Conservation (phyloP, 2,329 filamentous ascomycete genomes). For the Fragosphaeria purpurea region DNA sequence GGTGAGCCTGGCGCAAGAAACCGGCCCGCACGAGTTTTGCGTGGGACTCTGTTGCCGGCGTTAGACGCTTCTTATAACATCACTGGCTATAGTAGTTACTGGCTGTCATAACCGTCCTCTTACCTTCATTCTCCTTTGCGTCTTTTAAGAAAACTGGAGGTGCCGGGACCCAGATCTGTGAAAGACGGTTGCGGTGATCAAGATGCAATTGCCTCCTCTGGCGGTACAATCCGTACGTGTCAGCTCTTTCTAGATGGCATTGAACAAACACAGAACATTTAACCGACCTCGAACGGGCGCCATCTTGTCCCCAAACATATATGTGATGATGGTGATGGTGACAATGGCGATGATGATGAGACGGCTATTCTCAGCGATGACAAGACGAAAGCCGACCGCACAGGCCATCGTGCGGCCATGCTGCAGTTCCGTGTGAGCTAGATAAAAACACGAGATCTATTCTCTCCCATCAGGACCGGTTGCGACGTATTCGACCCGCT, state of each 20-base stretch:
- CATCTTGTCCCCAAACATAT: neutral
- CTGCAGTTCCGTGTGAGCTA: neutral
- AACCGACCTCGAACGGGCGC: neutral
- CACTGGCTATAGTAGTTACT: no score
- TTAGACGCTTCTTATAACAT: no score
- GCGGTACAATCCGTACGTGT: no score
- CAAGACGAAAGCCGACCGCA: neutral
- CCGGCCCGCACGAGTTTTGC: conserved; percentile 60
- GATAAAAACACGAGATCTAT: no score
- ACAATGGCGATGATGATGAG: neutral
- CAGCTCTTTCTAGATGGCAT: no score
- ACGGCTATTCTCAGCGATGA: neutral
- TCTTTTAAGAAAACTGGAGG: conserved; percentile 46
- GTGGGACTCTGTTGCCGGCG: conserved; percentile 43
- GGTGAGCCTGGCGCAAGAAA: conserved; percentile 67
- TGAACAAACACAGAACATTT: no score
- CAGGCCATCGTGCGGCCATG: neutral
- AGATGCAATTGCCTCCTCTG: conserved; percentile 11
- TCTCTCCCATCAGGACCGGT: no score
- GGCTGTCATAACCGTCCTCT: conserved; percentile 1
- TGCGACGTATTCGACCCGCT: no score
- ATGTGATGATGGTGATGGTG: no score
- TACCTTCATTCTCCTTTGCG: conserved; percentile 44
- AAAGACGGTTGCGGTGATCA: conserved; percentile 40
- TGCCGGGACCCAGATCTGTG: conserved; percentile 70